Evolutionary conservation across 306 rosid genomes (phyloP).

Genomic region (Corylus avellana): DNA sequence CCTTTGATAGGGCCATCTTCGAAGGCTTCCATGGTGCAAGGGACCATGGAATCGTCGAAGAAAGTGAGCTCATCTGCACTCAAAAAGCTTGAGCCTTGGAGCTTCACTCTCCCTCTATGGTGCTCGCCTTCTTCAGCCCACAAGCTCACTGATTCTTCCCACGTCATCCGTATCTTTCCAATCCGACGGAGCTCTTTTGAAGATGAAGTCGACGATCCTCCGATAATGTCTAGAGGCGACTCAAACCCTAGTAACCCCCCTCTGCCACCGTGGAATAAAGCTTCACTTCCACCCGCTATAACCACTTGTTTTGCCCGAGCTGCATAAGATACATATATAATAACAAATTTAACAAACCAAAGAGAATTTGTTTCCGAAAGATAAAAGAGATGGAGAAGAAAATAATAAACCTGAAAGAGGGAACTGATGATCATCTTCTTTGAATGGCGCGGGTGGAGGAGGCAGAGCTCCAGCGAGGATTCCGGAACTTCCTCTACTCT

Average conservation of each 20-base stretch:
- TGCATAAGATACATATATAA: conserved; percentile 15
- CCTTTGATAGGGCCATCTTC: conserved; percentile 86
- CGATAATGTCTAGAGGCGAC: conserved; percentile 44
- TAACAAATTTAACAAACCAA: not conserved
- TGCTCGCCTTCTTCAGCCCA: conserved; percentile 92
- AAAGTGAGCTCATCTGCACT: conserved; percentile 78
- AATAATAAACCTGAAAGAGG: conserved; percentile 51
- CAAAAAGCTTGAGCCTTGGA: conserved; percentile 66
- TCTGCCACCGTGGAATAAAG: conserved; percentile 51
- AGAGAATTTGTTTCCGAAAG: not conserved
- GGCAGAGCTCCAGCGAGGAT: conserved; percentile 47
- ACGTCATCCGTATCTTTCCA: conserved; percentile 78
- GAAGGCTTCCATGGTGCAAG: conserved; percentile 75
- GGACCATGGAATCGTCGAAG: conserved; percentile 83
- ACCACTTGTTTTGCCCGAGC: conserved; percentile 65
- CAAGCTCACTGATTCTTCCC: conserved; percentile 91
- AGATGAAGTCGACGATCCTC: conserved; percentile 35
- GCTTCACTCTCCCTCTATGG: conserved; percentile 69
- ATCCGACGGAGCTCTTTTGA: conserved; percentile 71
- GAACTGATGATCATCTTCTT: conserved; percentile 56
- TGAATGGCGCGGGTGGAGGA: conserved; percentile 60
- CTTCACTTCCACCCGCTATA: conserved; percentile 48
- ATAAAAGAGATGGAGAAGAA: not conserved
- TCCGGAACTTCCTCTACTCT: conserved; percentile 36
- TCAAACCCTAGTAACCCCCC: conserved; percentile 65